These are phyloP conservation scores for Rosellinia necatrix DNA, from an alignment of 2,329 filamentous ascomycete genomes.

Conservation along the genomic window DNA sequence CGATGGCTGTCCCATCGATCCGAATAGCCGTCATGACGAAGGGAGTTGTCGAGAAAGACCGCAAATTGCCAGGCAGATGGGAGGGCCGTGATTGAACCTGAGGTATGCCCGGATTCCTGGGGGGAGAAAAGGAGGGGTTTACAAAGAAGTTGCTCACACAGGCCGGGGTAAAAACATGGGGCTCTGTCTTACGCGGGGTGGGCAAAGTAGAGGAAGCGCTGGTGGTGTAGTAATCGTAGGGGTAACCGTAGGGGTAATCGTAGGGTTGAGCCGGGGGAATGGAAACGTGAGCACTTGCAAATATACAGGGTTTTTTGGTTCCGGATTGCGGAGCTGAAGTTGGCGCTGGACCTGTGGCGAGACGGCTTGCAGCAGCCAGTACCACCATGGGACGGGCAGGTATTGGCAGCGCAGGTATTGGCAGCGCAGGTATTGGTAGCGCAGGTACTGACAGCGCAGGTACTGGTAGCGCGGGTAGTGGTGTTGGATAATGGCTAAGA, in stretches of 20 bases:
- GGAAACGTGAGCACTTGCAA: constrained; percentile 17
- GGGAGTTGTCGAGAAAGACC: constrained; percentile 53
- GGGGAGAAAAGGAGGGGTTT: constrained; percentile 7
- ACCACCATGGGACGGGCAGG: too few relatives aligned
- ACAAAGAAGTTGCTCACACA: constrained; percentile 11
- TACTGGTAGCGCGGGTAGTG: too few relatives aligned
- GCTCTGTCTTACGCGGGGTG: constrained; percentile 24
- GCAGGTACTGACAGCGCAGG: too few relatives aligned
- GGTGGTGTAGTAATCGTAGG: constrained; percentile 25
- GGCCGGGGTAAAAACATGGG: constrained; percentile 15
- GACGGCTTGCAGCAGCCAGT: too few relatives aligned
- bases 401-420: too few relatives aligned
- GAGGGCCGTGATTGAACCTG: constrained; percentile 22
- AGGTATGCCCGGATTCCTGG: constrained; percentile 7
- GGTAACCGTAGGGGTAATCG: constrained; percentile 25
- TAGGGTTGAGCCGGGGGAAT: constrained; percentile 22
- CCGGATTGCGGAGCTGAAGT: constrained; percentile 31
- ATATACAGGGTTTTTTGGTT: constrained; percentile 34
- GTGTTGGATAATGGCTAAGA: too few relatives aligned
- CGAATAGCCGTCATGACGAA: constrained; percentile 81
- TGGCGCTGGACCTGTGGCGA: not conserved
- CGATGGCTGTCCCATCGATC: constrained; percentile 95
- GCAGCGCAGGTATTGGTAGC: too few relatives aligned
- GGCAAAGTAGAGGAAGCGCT: constrained; percentile 17
- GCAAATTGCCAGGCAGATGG: constrained; percentile 26